Base-by-base conservation (phyloP, 306 rosid species). In the Glycyrrhiza uralensis region DNA sequence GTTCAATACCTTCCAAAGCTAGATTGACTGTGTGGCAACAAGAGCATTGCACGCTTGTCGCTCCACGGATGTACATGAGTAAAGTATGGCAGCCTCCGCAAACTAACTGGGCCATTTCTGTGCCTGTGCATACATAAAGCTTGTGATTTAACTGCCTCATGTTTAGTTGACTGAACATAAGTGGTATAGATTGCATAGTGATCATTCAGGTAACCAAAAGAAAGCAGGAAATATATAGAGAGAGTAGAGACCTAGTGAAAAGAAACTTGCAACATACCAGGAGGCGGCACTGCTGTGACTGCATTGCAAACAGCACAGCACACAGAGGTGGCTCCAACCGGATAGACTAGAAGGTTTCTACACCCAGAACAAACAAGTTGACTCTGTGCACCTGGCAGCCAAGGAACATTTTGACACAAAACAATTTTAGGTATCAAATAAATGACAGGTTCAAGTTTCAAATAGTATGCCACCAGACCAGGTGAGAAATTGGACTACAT, bases 281-380 rank as follows among this genome's bases (percentile, higher is more conserved):
- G 99, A 39, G 96, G 99, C 22, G 99, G 99, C 64, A 91, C 99
- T 22, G 90, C 79, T 5, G 99, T 95, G 81, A 95, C 97, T 46
- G 93, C 99, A 89, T 86, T 95, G 79, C 99, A 95, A 78, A 95
- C 99, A 55, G 99, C 99, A 79, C 99, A 95, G 84, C 97, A 95
- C 13, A 95, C 96, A 7, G 97, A 91, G 69, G 88, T 87, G 36
- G 99, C 99, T 84, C 99, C 99, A 42, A 78, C 97, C 7, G 99
- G 99, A 82, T 84, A 95, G 20, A 89, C 69, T 24, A 95, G 78
- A 73, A 95, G 97, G 84, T 95, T 95, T 75, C 93, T 83, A 72
- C 99, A 95, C 52, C 99, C 99, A 30, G 97, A 91, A 80, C 99
- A 95, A 15, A 95, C 99, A 29, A 95, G 96, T 83, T 95, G 99